These are phyloP conservation scores for Epichloe brachyelytri DNA, from an alignment of 2,329 filamentous ascomycete genomes.

Conservation along the genomic window DNA sequence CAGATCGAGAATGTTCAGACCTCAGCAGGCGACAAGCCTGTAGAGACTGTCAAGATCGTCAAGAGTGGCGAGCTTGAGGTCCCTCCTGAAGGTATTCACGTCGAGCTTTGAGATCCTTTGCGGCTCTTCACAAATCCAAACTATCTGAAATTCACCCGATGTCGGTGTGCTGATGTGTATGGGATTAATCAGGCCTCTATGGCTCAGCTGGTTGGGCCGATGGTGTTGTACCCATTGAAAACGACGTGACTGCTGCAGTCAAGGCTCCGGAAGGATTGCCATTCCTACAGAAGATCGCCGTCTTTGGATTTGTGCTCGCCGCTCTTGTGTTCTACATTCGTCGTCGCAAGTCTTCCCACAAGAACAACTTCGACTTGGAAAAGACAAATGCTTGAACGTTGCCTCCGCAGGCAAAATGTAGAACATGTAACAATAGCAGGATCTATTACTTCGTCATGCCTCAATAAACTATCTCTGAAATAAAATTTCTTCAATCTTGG, in stretches of 20 bases:
- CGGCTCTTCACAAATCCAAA: conserved; percentile 6
- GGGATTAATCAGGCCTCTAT: conserved; percentile 16
- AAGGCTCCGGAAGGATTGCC: conserved; percentile 15
- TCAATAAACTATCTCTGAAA: background rate
- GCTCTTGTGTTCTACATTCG: conserved; percentile 33
- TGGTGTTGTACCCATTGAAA: conserved; percentile 7
- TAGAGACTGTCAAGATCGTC: conserved; percentile 57
- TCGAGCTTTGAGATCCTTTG: conserved; percentile 55
- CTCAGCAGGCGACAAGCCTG: conserved; percentile 53
- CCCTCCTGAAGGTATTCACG: conserved; percentile 83
- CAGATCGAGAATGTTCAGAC: conserved; percentile 65
- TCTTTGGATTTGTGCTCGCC: conserved; percentile 35
- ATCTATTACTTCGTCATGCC: background rate
- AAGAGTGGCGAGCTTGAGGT: conserved; percentile 78
- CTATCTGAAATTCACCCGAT: conserved; percentile 11
- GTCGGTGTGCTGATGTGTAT: conserved; percentile 24
- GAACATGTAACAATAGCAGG: conserved; percentile 5
- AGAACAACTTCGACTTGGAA: conserved; percentile 23
- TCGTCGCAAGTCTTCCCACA: conserved; percentile 19
- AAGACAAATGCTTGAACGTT: conserved; percentile 29
- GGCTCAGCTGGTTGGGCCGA: conserved; percentile 13
- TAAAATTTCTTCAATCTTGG: background rate
- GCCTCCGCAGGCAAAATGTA: background rate
- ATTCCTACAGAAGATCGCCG: conserved; percentile 34
- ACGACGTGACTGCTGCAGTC: conserved; percentile 1